Conservation (phyloP, 2,329 filamentous ascomycete species). For the Trichoderma sp. region DNA sequence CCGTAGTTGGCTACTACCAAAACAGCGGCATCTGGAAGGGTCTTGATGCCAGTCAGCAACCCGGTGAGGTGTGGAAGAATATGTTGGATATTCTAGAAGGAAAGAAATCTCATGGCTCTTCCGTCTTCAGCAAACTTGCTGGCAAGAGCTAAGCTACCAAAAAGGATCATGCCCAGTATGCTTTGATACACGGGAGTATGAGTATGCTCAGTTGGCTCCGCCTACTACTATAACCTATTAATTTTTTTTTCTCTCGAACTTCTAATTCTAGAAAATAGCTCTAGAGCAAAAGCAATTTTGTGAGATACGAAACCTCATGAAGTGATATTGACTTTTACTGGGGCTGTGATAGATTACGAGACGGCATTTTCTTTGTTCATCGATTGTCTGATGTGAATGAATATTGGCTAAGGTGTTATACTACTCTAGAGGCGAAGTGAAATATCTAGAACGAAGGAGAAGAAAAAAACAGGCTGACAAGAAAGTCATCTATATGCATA, state of each 20-base stretch:
- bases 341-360: neutral
- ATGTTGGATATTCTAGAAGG: conserved; percentile 80
- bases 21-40: conserved; percentile 96
- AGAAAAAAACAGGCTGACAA: neutral
- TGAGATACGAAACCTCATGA: neutral
- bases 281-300: neutral
- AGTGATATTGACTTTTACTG: neutral
- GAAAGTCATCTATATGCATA: neutral
- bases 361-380: neutral
- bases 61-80: conserved; percentile 92
- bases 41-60: conserved; percentile 94
- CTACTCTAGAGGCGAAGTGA: neutral
- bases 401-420: neutral
- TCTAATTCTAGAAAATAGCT: conserved; percentile 9
- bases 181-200: neutral
- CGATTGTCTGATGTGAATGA: neutral
- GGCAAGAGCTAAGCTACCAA: conserved; percentile 30
- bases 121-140: conserved; percentile 41
- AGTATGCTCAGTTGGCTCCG: neutral
- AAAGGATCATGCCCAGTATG: neutral
- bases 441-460: neutral
- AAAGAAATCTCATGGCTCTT: conserved; percentile 39
- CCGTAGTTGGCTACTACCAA: conserved; percentile 95
- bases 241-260: conserved; percentile 1
- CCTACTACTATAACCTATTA: conserved; percentile 7